Conservation (phyloP, 257 asterid species). For the Pogostemon cablin region DNA sequence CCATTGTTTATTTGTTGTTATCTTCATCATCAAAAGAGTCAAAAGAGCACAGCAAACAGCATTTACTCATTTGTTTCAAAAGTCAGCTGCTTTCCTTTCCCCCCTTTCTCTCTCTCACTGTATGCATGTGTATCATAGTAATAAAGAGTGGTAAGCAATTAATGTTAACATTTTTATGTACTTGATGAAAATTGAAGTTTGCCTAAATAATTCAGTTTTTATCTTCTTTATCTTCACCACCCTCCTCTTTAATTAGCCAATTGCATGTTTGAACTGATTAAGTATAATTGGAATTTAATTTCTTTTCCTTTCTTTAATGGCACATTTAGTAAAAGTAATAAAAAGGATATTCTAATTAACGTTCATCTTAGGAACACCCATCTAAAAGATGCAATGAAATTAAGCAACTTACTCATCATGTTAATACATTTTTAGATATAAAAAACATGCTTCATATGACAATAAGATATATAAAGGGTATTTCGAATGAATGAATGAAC, state of each 20-base stretch:
- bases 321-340: background rate
- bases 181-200: constrained; percentile 26
- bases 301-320: background rate
- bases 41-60: constrained; percentile 63
- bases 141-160: constrained; percentile 13
- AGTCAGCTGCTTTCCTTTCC: constrained; percentile 39
- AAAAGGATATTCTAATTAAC: background rate
- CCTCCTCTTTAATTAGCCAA: background rate
- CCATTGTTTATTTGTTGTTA: background rate
- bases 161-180: constrained; percentile 19
- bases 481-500: too few relatives aligned
- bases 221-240: background rate
- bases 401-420: too few relatives aligned
- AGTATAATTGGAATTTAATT: background rate
- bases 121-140: background rate
- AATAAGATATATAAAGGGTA: too few relatives aligned
- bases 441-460: too few relatives aligned
- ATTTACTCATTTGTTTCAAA: constrained; percentile 62
- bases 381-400: background rate
- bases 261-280: background rate
- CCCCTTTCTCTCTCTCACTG: background rate
- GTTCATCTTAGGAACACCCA: background rate
- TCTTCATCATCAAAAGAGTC: constrained; percentile 49
- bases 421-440: too few relatives aligned
- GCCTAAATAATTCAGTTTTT: constrained; percentile 22